These are phyloP conservation scores for Hammondia hammondi DNA, from an alignment of 169 alveolate species.

Conservation along the genomic window DNA sequence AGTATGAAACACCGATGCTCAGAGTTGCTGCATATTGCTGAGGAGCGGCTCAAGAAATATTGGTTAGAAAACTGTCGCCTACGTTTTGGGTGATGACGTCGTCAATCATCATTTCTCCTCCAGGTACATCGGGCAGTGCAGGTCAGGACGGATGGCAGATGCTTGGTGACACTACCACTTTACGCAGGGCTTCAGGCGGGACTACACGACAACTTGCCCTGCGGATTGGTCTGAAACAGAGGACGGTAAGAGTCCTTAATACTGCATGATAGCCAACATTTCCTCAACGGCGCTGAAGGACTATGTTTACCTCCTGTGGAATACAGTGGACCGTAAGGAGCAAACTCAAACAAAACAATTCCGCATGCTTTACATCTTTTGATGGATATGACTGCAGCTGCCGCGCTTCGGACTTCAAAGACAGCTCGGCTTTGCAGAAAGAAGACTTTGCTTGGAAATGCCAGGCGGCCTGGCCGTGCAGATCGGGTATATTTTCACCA, in stretches of 20 bases:
- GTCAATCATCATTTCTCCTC: neutral
- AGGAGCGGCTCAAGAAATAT: constrained; percentile 14
- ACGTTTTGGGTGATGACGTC: too few species aligned
- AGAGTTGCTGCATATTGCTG: constrained; percentile 15
- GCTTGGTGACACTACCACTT: neutral
- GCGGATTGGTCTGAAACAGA: neutral
- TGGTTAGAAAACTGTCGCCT: neutral
- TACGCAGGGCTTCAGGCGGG: neutral
- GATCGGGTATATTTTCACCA: neutral
- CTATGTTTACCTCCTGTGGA: constrained; percentile 18
- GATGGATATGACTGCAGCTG: neutral
- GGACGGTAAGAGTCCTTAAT: neutral
- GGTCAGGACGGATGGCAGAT: neutral
- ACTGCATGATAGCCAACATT: neutral
- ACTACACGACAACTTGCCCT: neutral
- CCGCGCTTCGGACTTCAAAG: constrained; percentile 7
- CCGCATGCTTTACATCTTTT: neutral
- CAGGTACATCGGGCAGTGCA: constrained; percentile 38
- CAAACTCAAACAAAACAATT: neutral
- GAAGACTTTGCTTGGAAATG: constrained; percentile 42
- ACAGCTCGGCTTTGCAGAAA: neutral
- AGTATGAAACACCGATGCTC: neutral
- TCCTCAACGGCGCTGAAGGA: neutral
- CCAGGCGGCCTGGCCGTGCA: constrained; percentile 38
- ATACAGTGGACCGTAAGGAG: constrained; percentile 14